A percentile compares a stretch with the other conserved stretches of the same genome.
These are phyloP conservation scores for Cladosporium sp. DNA, from an alignment of 2,329 filamentous ascomycete species.

Conservation along the genomic window DNA sequence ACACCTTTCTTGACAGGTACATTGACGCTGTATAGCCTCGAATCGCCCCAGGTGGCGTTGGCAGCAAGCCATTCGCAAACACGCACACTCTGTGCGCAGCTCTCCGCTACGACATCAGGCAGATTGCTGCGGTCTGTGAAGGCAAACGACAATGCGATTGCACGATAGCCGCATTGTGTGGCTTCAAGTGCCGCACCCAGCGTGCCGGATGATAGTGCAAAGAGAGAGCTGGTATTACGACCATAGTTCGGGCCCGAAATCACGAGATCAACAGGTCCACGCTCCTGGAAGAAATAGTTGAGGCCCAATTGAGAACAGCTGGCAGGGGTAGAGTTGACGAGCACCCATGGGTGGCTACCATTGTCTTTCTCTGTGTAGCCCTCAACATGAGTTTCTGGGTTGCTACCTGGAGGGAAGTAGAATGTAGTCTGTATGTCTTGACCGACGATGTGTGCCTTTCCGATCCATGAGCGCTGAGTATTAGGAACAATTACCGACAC, in stretches of 20 bases:
- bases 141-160: slow-evolving; percentile 84
- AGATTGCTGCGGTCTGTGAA: slow-evolving; percentile 86
- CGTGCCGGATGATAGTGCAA: slow-evolving; percentile 46
- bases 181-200: slow-evolving; percentile 49
- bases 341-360: slow-evolving; percentile 42
- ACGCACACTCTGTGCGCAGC: slow-evolving; percentile 67
- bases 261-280: slow-evolving; percentile 45
- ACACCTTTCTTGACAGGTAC: slow-evolving; percentile 79
- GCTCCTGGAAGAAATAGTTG: slow-evolving; percentile 42
- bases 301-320: slow-evolving; percentile 48
- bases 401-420: slow-evolving; percentile 45
- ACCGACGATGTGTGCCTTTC: slow-evolving; percentile 94
- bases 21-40: slow-evolving; percentile 78
- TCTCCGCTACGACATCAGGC: slow-evolving; percentile 71
- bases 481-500: slow-evolving; percentile 90
- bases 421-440: slow-evolving; percentile 66
- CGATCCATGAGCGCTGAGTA: slow-evolving; percentile 94
- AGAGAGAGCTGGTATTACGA: slow-evolving; percentile 48
- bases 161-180: slow-evolving; percentile 43
- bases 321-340: slow-evolving; percentile 48
- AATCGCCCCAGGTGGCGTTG: slow-evolving; percentile 64
- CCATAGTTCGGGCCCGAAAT: slow-evolving; percentile 49
- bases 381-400: slow-evolving; percentile 22
- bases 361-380: slow-evolving; percentile 31
- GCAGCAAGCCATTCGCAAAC: slow-evolving; percentile 74